phyloP scores from a whole-genome alignment of 1,139 yeast species.

The Geotrichum aggregatum region DNA sequence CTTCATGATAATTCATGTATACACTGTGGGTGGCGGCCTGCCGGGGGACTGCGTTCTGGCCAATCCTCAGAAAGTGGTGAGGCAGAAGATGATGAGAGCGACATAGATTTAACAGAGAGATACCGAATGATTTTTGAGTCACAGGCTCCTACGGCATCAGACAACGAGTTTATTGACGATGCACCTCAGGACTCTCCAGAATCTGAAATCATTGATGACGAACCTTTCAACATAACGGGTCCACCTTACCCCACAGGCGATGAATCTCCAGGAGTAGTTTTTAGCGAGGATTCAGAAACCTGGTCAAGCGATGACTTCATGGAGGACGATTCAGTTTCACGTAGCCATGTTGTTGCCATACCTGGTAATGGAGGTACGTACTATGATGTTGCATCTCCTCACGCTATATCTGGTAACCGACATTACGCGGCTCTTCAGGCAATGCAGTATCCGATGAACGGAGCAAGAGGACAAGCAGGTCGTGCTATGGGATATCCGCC shows the following conservation, averaged over 20 bases:
- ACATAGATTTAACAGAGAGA: constrained; percentile 19
- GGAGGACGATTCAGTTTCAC: not conserved
- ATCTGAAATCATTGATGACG: constrained; percentile 17
- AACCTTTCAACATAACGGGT: constrained; percentile 11
- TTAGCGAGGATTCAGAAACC: constrained; percentile 5
- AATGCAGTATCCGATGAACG: not conserved
- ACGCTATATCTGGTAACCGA: not conserved
- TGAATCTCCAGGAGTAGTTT: constrained; percentile 1
- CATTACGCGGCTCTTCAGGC: not conserved
- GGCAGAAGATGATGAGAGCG: constrained; percentile 18
- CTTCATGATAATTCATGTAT: constrained; percentile 27
- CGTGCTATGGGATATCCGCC: too few species aligned
- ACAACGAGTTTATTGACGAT: constrained; percentile 16
- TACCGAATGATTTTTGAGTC: constrained; percentile 21
- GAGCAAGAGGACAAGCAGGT: not conserved
- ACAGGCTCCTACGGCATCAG: constrained; percentile 4
- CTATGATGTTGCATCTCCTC: not conserved
- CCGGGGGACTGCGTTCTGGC: not conserved
- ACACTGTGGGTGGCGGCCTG: constrained; percentile 25
- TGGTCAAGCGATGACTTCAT: constrained; percentile 7
- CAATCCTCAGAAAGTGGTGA: not conserved
- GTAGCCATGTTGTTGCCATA: not conserved
- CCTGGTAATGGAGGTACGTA: constrained; percentile 2
- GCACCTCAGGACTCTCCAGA: not conserved
- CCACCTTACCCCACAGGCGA: not conserved